Base-by-base conservation (phyloP, 192 early-diverging fungal species). In the Coemansia sp. region DNA sequence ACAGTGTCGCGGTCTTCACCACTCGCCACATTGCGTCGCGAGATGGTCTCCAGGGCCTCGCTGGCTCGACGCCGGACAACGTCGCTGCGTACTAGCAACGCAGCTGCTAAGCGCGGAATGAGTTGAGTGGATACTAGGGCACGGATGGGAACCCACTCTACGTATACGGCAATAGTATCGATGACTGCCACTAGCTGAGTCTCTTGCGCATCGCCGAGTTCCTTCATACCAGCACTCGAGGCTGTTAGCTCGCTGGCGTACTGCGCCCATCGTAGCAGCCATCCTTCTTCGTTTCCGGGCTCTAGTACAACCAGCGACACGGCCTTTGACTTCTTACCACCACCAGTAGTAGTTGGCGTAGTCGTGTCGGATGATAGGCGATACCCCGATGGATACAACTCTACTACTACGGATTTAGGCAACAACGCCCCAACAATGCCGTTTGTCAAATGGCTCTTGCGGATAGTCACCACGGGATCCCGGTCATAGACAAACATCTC, bases 401-500 rank as follows among this genome's bases (percentile, higher is more conserved):
- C 69, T 5, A 38, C 45, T 1, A 77, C 75, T 6, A 65, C 72
- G 7, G 64, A 3, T 19, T 32, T 25, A 0, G 80, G 80, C 25
- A 82, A 72, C 62, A 82, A 59, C 1, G 75, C 74, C 1, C 80
- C 80, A 3, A 77, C 62, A 5, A 82, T 51, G 5, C 80, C 80
- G 39, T 72, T 82, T 4, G 75, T 74, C 66, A 82, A 72, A 9
- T 82, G 75, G 37, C 58, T 46, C 44, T 74, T 77, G 37, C 75
- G 72, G 37, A 82, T 72, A 0, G 72, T 62, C 0, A 68, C 80
- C 46, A 66, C 58, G 7, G 80, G 63, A 32, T 82, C 80, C 15
- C 75, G 55, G 31, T 82, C 80, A 25, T 68, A 77, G 14, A 77
- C 75, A 76, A 82, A 74, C 66, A 82, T 34, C 63, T 77, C 80